Evolutionary conservation across 164 flowering plant genomes (phyloP), one percentile per base, ranked within the genome.

Genomic region (Umbellularia californica): DNA sequence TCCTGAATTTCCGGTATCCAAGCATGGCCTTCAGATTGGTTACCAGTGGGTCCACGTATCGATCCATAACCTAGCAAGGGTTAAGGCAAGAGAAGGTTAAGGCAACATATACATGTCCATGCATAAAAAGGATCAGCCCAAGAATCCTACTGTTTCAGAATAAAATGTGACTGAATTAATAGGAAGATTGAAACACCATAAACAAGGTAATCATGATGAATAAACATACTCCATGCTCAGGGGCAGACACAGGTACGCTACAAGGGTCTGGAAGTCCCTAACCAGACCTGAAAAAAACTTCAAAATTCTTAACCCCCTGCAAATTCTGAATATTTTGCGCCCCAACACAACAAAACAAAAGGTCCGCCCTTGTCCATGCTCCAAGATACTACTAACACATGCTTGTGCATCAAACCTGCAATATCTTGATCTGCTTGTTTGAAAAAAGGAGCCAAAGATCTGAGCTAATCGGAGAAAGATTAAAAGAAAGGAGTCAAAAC

Each of bases 31-130:
- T 95, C 72, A 95, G 80, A 75, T 95, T 85, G 72, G 88, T 67
- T 65, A 93, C 98, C 58, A 95, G 81, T 24, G 98, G 99, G 75
- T 93, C 99, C 75, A 95, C 97, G 79, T 95, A 95, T 13, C 99
- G 89, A 77, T 92, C 95, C 89, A 92, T 90, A 17, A 95, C 96
- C 99, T 95, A 80, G 78, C 87, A 23, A 52, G 51, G n/a, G 27
- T n/a, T 2, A 33, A 60, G 17, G 20, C 27, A 69, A 19, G 23
- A 69, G 17, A 70, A 10, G 3, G 14, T 41, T 7, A 41, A 9
- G 47, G 47, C 47, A 41, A 41, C 47, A 25, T 14, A 70, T 47
- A 55, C 63, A 50, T 27, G 14, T 20, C 6, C 27, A 19, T 52
- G 58, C 50, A 69, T 2, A 33, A 25, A 23, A 52, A 52, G 25